A percentile compares a stretch with the other conserved stretches of the same genome.
phyloP scores from a whole-genome alignment of 2,329 filamentous ascomycete genomes.

The Thelonectria olida region DNA sequence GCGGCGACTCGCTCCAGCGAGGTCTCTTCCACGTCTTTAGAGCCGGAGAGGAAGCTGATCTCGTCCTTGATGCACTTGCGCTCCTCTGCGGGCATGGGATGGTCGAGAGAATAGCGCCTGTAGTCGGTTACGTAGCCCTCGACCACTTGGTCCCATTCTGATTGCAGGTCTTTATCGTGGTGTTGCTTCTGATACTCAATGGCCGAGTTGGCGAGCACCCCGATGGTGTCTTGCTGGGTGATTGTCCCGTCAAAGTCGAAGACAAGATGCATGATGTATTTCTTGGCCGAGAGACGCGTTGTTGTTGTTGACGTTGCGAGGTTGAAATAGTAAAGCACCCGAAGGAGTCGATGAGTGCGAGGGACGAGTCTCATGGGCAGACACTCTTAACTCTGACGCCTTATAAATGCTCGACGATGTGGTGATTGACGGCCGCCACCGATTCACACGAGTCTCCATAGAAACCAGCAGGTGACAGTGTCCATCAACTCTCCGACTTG shows the following conservation, averaged over 20 bases:
- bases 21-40: conserved; percentile 54
- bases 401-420: background rate
- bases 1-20: conserved; percentile 56
- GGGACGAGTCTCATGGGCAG: background rate
- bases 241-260: conserved; percentile 71
- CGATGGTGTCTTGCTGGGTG: conserved; percentile 63
- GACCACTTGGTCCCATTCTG: conserved; percentile 57
- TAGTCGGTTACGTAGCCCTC: conserved; percentile 55
- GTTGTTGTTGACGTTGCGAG: background rate
- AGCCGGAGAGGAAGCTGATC: conserved; percentile 52
- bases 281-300: background rate
- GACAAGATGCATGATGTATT: conserved; percentile 55
- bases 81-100: conserved; percentile 43
- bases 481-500: background rate
- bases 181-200: conserved; percentile 46
- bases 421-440: background rate
- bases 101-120: conserved; percentile 46
- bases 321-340: background rate
- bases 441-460: background rate
- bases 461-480: background rate
- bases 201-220: conserved; percentile 55
- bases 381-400: too few relatives aligned
- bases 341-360: background rate
- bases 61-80: conserved; percentile 52
- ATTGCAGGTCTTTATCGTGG: conserved; percentile 45